Conservation (phyloP, 176 grass and related monocot genomes). For the Hordeum vulgare region DNA sequence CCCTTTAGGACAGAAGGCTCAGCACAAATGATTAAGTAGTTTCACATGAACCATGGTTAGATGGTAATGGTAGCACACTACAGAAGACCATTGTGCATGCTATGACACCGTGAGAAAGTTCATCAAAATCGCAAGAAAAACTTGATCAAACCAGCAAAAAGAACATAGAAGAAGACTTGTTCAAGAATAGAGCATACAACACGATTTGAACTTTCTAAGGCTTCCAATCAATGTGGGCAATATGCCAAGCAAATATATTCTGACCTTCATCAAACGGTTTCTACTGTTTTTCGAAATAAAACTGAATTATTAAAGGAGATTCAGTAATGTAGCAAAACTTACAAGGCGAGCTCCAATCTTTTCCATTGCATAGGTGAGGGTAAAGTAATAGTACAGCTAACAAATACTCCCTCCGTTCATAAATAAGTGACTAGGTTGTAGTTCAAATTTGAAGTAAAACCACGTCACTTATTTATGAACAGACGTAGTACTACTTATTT, state of each 20-base stretch:
- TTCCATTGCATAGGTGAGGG: neutral
- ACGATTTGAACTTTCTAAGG: neutral
- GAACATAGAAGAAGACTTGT: neutral
- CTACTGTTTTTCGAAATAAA: neutral
- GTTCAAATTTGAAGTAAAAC: too few species aligned
- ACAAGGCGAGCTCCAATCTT: neutral
- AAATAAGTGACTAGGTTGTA: too few species aligned
- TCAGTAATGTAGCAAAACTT: neutral
- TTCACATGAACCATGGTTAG: too few species aligned
- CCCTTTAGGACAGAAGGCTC: neutral
- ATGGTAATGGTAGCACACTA: neutral
- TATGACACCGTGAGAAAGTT: neutral
- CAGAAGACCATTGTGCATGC: neutral
- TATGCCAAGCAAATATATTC: neutral
- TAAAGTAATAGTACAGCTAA: neutral
- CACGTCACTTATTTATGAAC: too few species aligned
- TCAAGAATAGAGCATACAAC: neutral
- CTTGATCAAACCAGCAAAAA: neutral
- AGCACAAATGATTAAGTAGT: neutral
- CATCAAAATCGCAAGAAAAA: neutral
- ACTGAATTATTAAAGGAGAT: neutral
- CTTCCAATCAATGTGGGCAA: neutral
- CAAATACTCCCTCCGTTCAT: too few species aligned
- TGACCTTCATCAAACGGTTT: neutral
- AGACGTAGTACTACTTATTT: too few species aligned